A percentile compares a stretch with the other conserved stretches of the same genome.
phyloP scores from a whole-genome alignment of 148 eudicot species.

The Diospyros lotus region DNA sequence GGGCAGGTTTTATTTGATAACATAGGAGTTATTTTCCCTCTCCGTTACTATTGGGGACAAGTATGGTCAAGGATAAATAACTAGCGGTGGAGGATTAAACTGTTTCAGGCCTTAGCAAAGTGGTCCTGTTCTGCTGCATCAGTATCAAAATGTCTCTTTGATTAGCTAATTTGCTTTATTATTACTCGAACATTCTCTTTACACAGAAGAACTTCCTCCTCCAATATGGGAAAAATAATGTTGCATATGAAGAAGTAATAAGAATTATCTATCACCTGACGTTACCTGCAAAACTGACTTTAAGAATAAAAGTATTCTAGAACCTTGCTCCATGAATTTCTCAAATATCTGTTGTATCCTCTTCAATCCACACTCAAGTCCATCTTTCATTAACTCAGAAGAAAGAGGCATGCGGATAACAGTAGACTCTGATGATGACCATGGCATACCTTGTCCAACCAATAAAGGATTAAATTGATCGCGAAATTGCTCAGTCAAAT shows the following conservation, averaged over 20 bases:
- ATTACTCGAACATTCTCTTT: background rate
- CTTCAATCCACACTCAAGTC: conserved; percentile 51
- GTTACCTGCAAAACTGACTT: conserved; percentile 87
- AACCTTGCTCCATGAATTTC: conserved; percentile 69
- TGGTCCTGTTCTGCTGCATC: background rate
- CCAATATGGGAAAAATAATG: conserved; percentile 4
- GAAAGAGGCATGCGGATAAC: conserved; percentile 93
- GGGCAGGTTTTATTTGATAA: background rate
- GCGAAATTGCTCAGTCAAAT: conserved; percentile 71
- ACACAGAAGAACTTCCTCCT: background rate
- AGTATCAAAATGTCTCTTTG: background rate
- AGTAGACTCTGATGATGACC: conserved; percentile 53
- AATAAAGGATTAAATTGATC: conserved; percentile 91
- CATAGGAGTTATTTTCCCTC: background rate
- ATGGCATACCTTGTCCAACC: conserved; percentile 56
- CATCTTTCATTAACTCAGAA: conserved; percentile 52
- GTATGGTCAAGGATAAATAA: background rate
- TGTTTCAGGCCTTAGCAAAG: background rate
- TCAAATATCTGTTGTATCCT: conserved; percentile 50
- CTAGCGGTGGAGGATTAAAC: background rate
- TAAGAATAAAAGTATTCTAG: conserved; percentile 61
- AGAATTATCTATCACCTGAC: background rate
- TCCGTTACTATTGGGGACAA: background rate
- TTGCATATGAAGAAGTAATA: background rate
- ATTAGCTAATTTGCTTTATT: background rate